These are phyloP conservation scores for Arachis hypogaea DNA, from an alignment of 306 rosid species.

Conservation along the genomic window DNA sequence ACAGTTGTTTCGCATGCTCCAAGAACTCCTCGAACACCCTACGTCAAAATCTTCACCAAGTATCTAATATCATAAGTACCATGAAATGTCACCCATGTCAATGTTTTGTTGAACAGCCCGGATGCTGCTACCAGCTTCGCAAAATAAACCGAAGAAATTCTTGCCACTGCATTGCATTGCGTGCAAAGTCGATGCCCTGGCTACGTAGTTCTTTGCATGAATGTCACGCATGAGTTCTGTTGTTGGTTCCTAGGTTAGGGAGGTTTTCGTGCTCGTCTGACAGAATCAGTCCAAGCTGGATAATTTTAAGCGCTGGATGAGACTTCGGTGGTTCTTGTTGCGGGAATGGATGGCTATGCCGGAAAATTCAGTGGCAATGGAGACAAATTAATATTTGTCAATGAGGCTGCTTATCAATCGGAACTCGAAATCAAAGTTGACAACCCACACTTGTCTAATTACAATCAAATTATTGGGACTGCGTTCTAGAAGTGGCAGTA, in stretches of 20 bases:
- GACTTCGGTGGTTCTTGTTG: conserved; percentile 22
- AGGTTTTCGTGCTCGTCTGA: conserved; percentile 63
- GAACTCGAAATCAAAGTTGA: conserved; percentile 58
- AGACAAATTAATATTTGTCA: conserved; percentile 51
- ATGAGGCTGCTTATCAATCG: conserved; percentile 46
- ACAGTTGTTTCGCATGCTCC: conserved; percentile 42
- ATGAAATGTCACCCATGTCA: conserved; percentile 76
- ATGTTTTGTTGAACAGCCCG: conserved; percentile 56
- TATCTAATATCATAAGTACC: conserved; percentile 77
- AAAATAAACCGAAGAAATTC: conserved; percentile 51
- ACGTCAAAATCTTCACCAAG: conserved; percentile 66
- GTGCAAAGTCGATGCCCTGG: conserved; percentile 65
- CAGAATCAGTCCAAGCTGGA: conserved; percentile 77
- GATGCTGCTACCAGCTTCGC: conserved; percentile 62
- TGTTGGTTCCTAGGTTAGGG: conserved; percentile 54
- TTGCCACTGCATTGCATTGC: conserved; percentile 47
- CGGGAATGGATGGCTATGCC: conserved; percentile 53
- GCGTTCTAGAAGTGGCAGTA: no score
- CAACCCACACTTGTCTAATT: conserved; percentile 68
- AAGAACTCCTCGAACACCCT: conserved; percentile 51
- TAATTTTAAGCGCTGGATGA: conserved; percentile 57
- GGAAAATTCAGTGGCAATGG: conserved; percentile 85
- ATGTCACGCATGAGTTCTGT: conserved; percentile 44
- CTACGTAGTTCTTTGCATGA: conserved; percentile 42
- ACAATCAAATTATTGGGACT: conserved; percentile 35